Percentiles rank a stretch among this genome's conserved stretches.
phyloP scores from a whole-genome alignment of 345 rosid species.

The Erucastrum elatum region DNA sequence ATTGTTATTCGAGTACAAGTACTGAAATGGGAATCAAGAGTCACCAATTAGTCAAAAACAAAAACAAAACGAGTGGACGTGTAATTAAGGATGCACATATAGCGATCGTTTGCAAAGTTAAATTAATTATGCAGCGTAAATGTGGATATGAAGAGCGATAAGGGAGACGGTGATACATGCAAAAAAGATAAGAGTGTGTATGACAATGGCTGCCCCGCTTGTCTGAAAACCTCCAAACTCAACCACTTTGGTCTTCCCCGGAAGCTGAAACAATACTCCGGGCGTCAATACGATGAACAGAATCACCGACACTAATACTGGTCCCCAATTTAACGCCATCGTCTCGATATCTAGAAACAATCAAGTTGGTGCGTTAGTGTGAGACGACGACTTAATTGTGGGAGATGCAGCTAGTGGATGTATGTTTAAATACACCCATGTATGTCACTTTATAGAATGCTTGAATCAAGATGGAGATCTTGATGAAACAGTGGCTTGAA shows the following conservation, averaged over 20 bases:
- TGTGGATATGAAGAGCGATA: conserved; percentile 52
- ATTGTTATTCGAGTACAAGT: background rate
- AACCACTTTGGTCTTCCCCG: conserved; percentile 49
- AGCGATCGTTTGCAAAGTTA: background rate
- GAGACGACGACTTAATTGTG: background rate
- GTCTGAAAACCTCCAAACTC: conserved; percentile 58
- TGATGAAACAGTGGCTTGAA: conserved; percentile 25
- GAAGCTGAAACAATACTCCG: conserved; percentile 66
- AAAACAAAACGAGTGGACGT: background rate
- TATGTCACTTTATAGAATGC: background rate
- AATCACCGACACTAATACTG: conserved; percentile 58
- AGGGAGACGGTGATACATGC: conserved; percentile 48
- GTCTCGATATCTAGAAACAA: background rate
- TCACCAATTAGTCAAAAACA: conserved; percentile 10
- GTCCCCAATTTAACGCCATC: conserved; percentile 67
- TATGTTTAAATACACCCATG: background rate
- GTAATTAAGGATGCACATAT: background rate
- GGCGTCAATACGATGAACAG: conserved; percentile 62
- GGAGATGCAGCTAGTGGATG: background rate
- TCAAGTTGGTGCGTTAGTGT: background rate
- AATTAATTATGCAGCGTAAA: conserved; percentile 37
- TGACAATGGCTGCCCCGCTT: conserved; percentile 50
- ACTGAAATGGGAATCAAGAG: background rate
- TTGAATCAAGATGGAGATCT: conserved; percentile 8
- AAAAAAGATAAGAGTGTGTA: conserved; percentile 47